Conservation (phyloP, 176 grass and related monocot species). For the Cenchrus americanus region DNA sequence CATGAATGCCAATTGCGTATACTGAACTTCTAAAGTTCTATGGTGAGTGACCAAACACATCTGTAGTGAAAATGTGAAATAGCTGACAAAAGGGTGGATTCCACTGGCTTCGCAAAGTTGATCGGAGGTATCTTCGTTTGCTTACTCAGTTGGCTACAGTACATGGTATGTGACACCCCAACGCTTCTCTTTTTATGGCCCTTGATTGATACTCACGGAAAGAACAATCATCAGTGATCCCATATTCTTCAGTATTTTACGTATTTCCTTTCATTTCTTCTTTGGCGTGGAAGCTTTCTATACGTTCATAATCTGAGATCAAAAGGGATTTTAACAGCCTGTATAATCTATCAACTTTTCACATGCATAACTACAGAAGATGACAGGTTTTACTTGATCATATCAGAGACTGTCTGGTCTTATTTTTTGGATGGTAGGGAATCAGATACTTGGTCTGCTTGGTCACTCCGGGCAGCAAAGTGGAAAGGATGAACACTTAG, state of each 20-base stretch:
- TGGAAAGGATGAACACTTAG: background rate
- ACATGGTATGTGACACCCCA: background rate
- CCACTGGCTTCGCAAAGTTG: constrained; percentile 16
- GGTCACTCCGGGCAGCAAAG: constrained; percentile 6
- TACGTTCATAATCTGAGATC: background rate
- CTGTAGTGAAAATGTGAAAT: background rate
- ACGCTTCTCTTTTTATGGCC: constrained; percentile 30
- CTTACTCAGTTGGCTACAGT: constrained; percentile 36
- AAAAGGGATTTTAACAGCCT: background rate
- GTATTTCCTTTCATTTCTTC: background rate
- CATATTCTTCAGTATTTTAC: background rate
- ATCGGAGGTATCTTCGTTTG: constrained; percentile 41
- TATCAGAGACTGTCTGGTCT: background rate
- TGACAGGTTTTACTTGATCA: background rate
- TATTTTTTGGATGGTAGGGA: background rate
- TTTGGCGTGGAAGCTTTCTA: background rate
- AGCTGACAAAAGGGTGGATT: background rate
- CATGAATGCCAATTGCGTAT: no score
- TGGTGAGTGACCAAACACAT: background rate
- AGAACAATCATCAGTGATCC: constrained; percentile 33
- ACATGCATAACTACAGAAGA: background rate
- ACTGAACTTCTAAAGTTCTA: background rate
- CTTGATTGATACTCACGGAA: constrained; percentile 48
- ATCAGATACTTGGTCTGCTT: constrained; percentile 35
- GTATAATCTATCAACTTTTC: background rate